These are phyloP conservation scores for Ceriops tagal DNA, from an alignment of 345 rosid genomes.

Conservation along the genomic window DNA sequence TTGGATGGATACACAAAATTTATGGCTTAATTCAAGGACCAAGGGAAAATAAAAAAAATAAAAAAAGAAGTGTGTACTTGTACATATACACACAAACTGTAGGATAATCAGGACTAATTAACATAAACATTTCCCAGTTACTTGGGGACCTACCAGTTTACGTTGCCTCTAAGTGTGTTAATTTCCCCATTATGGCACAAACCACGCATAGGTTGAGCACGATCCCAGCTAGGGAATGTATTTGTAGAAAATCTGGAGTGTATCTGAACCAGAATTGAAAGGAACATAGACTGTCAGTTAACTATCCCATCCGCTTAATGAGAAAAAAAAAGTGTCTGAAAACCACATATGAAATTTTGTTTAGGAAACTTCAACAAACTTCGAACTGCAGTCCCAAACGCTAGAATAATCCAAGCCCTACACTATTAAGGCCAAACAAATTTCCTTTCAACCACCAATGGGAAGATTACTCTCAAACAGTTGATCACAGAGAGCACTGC, in stretches of 20 bases:
- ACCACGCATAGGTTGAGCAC: conserved; percentile 99
- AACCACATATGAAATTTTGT: conserved; percentile 11
- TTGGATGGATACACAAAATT: too few relatives aligned
- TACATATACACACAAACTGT: too few relatives aligned
- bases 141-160: conserved; percentile 61
- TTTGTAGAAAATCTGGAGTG: conserved; percentile 98
- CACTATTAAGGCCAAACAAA: conserved; percentile 45
- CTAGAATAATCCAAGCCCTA: conserved; percentile 34
- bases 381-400: conserved; percentile 25
- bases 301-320: conserved; percentile 5
- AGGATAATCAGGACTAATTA: neutral
- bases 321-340: conserved; percentile 3
- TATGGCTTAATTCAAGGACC: neutral
- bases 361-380: conserved; percentile 19
- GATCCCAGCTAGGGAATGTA: conserved; percentile 99
- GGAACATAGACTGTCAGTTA: conserved; percentile 20
- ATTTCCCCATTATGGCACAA: conserved; percentile 99
- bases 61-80: too few relatives aligned
- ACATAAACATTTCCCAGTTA: conserved; percentile 16
- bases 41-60: neutral
- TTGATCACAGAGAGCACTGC: conserved; percentile 50
- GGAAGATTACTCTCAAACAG: conserved; percentile 48
- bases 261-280: conserved; percentile 49
- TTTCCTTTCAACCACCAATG: conserved; percentile 44
- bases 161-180: conserved; percentile 94